phyloP scores from a whole-genome alignment of 1,284 basidiomycete species.

The Austroboletus olivaceoglutinosus region DNA sequence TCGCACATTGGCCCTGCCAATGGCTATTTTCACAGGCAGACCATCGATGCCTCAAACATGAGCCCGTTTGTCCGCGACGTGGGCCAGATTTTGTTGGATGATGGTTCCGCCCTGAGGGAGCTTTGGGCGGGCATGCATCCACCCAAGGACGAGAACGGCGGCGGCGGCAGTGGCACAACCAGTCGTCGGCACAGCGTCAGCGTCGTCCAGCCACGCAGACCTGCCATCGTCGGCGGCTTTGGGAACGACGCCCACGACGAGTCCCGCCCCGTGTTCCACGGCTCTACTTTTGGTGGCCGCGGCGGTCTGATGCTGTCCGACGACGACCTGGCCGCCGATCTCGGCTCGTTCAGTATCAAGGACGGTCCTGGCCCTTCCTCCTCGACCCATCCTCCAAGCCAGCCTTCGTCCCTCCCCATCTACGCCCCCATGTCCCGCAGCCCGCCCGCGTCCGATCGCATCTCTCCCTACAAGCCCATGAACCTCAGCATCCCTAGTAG shows the following conservation, averaged over 20 bases:
- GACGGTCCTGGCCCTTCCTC: slow-evolving; percentile 46
- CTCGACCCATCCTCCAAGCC: slow-evolving; percentile 49
- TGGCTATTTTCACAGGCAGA: slow-evolving; percentile 48
- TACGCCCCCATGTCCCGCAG: slow-evolving; percentile 66
- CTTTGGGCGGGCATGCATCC: slow-evolving; percentile 67
- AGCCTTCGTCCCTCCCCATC: slow-evolving; percentile 66
- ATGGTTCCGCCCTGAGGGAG: slow-evolving; percentile 63
- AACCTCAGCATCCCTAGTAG: slow-evolving; percentile 53
- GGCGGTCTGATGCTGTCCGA: slow-evolving; percentile 69
- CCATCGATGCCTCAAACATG: slow-evolving; percentile 70
- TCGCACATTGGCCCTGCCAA: slow-evolving; percentile 45
- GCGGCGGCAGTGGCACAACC: slow-evolving; percentile 73
- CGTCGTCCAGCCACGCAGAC: slow-evolving; percentile 72
- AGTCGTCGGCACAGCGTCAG: slow-evolving; percentile 85
- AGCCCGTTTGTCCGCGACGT: slow-evolving; percentile 79
- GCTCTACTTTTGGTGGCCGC: slow-evolving; percentile 31
- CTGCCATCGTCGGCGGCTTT: slow-evolving; percentile 60
- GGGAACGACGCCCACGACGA: slow-evolving; percentile 50
- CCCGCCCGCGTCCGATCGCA: slow-evolving; percentile 52
- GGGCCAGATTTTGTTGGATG: slow-evolving; percentile 69
- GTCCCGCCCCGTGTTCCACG: slow-evolving; percentile 27
- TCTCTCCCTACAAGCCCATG: slow-evolving; percentile 56
- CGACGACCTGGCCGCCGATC: slow-evolving; percentile 72
- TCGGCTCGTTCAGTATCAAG: slow-evolving; percentile 63
- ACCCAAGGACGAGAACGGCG: slow-evolving; percentile 50